These are phyloP conservation scores for Berkeleyomyces basicola DNA, from an alignment of 2,329 filamentous ascomycete species.

Conservation along the genomic window DNA sequence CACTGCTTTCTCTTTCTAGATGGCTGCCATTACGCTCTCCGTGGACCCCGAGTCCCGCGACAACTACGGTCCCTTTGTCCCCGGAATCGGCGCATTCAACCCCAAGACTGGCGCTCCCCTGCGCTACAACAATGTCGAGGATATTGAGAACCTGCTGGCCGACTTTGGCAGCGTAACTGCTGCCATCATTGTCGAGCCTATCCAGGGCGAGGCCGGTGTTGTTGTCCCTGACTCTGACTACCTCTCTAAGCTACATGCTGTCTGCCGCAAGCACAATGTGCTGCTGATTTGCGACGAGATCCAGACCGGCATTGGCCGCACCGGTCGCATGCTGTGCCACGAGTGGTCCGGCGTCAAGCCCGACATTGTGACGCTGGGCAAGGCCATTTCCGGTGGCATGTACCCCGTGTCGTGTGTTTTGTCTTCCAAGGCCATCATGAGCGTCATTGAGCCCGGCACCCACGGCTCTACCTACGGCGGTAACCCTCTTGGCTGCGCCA, in stretches of 20 bases:
- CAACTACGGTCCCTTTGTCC: constrained; percentile 93
- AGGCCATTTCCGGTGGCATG: constrained; percentile 96
- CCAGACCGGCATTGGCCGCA: constrained; percentile 91
- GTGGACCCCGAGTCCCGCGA: constrained; percentile 89
- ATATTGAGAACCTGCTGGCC: constrained; percentile 65
- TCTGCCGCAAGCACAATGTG: constrained; percentile 91
- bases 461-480: constrained; percentile 98
- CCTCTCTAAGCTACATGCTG: constrained; percentile 57
- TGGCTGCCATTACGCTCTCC: constrained; percentile 89
- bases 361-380: constrained; percentile 85
- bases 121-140: constrained; percentile 69
- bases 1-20: constrained; percentile 30
- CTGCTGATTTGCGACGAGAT: constrained; percentile 97
- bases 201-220: constrained; percentile 93
- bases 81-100: constrained; percentile 61
- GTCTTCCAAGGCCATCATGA: constrained; percentile 78
- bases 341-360: constrained; percentile 93
- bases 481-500: constrained; percentile 86
- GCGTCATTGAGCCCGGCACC: constrained; percentile 88
- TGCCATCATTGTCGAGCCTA: constrained; percentile 88
- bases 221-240: constrained; percentile 88
- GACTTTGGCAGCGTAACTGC: constrained; percentile 71
- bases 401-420: constrained; percentile 96
- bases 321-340: constrained; percentile 82
- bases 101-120: constrained; percentile 63